Percentiles rank a stretch among this genome's conserved stretches.
phyloP scores from a whole-genome alignment of 495 filamentous ascomycete genomes.

The Penicillium flavigenum region DNA sequence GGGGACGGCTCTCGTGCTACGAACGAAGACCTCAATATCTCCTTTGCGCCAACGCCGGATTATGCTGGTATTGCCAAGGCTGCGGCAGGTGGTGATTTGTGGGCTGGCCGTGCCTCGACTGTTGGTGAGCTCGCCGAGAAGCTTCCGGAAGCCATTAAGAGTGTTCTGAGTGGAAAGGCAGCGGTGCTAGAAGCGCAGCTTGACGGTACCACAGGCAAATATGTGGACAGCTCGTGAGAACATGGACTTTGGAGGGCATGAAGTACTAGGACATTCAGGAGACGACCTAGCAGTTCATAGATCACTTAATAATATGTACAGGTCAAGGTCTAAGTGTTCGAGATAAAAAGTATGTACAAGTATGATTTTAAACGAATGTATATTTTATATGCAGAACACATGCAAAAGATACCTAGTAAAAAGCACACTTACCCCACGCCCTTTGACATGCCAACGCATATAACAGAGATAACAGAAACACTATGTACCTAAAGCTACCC shows the following conservation, averaged over 20 bases:
- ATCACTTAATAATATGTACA: no score
- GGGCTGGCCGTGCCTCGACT: slow-evolving; percentile 64
- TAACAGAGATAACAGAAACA: background rate
- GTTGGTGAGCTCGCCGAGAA: slow-evolving; percentile 59
- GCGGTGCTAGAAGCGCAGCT: slow-evolving; percentile 65
- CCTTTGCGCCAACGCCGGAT: slow-evolving; percentile 80
- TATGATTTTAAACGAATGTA: background rate
- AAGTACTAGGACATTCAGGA: no score
- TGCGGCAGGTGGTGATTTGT: slow-evolving; percentile 75
- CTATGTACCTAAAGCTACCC: background rate
- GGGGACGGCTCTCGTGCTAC: slow-evolving; percentile 73
- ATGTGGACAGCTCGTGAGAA: slow-evolving; percentile 26
- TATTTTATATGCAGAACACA: background rate
- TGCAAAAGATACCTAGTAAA: background rate
- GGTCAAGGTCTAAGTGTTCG: no score
- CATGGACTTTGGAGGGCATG: background rate
- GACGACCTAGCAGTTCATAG: no score
- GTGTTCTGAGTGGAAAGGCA: slow-evolving; percentile 62
- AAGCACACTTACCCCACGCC: background rate
- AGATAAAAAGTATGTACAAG: no score
- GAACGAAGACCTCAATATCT: slow-evolving; percentile 88
- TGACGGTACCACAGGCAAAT: slow-evolving; percentile 46
- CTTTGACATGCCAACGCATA: background rate
- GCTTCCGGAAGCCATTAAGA: slow-evolving; percentile 64
- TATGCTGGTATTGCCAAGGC: slow-evolving; percentile 91